Base-by-base conservation (phyloP, 208 protist species). In the Eutreptiella sp. region DNA sequence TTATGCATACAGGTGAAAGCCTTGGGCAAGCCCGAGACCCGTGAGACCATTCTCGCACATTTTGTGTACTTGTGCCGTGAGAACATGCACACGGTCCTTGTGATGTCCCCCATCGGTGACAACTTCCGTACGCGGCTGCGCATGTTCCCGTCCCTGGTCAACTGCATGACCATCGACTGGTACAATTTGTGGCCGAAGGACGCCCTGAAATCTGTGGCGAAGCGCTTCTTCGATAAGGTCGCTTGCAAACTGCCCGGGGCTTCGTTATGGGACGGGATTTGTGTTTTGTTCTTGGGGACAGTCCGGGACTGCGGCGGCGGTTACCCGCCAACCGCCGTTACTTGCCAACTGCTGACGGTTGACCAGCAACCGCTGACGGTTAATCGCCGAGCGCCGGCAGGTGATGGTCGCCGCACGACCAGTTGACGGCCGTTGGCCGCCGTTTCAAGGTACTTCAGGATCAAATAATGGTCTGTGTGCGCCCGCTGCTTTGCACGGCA, bases 91-190 rank as follows among this genome's bases (percentile, higher is more conserved):
- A 77, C 97, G 26, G 91, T 97, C 9, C 58, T 98, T 21, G 80
- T 81, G 34, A 94, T 97, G 81, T 94, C 83, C n/a, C 95, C 95
- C 4, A 80, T 97, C 21, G 92, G 92, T 7, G 85, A 94, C 29
- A 78, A 84, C 42, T 97, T 98, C 73, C 86, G 90, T 55, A 75
- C 75, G 29, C 81, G 95, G 34, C 80, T 93, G 46, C 85, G 91
- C 66, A 94, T 94, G 88, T 98, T 97, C 60, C 95, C 95, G 4
- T 97, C 95, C 19, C 75, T 98, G 0, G 89, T 98, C 47, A 97
- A 96, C 73, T 97, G 95, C 74, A 95, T 89, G 74, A 94, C 91
- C 16, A 97, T 97, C 55, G 93, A 98, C 70, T 98, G 95, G 95
- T 97, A 96, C 62, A 83, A 87, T 58, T 79, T 87, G 63, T 98